Evolutionary conservation across 2,329 filamentous ascomycete genomes (phyloP), one percentile per base, ranked within the genome.

Genomic region (Trichophyton equinum): DNA sequence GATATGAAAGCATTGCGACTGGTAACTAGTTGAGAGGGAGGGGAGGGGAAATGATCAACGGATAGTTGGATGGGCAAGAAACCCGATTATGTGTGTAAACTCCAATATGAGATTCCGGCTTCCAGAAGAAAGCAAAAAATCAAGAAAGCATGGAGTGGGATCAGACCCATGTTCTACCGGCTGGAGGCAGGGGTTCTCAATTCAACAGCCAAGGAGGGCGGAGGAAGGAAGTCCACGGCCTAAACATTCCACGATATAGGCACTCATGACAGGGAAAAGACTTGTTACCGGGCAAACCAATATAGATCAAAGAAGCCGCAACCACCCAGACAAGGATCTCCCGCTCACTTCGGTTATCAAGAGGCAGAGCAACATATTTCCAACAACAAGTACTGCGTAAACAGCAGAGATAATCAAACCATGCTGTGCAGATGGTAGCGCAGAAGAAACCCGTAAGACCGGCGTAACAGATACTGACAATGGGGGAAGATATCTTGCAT

Each of bases 191-290:
- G 51, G 51, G 51, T 27, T 27, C 30, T 55, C 27, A 36, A 36
- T 36, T n/a, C 27, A 55, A 55, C 22, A 55, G 51, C 51, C 51
- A 55, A 55, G 46, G 51, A 55, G 51, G 13, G 51, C 51, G 51
- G 27, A 36, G 36, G 33, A 36, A 6, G 27, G 30, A 33, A 27
- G 30, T 27, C 7, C 25, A 55, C 25, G 51, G 51, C 13, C 51
- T 36, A 36, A 33, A 55, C 27, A 55, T 55, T 27, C 20, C 18
- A 51, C 25, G 27, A 55, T 55, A 55, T 55, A 55, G 25, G 46
- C 25, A 51, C 30, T 51, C 46, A 27, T 51, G 46, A 22, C 46
- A 51, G 46, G 46, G 46, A 27, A 51, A n/a, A 27, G 25, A 47
- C 6, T 47, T 9, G 44, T 51, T 25, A 5, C 46, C 46, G 15